A percentile compares a stretch with the other conserved stretches of the same genome.
Evolutionary conservation across 176 grass and related monocot species (phyloP).

Genomic region (Hordeum marinum): DNA sequence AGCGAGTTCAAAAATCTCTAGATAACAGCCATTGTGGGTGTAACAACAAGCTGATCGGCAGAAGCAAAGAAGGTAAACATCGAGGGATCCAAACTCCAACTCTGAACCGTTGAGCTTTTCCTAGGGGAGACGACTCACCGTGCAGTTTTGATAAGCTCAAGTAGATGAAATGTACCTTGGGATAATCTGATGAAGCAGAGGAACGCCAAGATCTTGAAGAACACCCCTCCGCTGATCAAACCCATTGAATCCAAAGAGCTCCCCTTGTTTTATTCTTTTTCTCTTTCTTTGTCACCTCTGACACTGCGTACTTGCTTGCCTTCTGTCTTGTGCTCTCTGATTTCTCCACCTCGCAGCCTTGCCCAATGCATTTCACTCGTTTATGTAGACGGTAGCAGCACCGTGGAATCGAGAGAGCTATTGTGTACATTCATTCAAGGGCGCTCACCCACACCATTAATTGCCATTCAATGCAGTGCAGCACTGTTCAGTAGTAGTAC

Average conservation of each 20-base stretch:
- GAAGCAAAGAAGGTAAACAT: constrained; percentile 8
- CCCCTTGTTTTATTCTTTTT: background rate
- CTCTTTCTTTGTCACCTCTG: constrained; percentile 18
- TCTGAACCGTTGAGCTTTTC: background rate
- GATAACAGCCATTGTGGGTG: constrained; percentile 1
- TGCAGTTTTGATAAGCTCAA: constrained; percentile 6
- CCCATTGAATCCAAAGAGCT: constrained; percentile 32
- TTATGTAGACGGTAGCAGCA: constrained; percentile 35
- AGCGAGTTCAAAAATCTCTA: constrained; percentile 5
- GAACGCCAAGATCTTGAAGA: constrained; percentile 41
- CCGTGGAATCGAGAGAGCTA: background rate
- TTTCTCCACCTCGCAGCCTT: constrained; percentile 7
- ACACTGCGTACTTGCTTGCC: background rate
- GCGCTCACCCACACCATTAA: constrained; percentile 36
- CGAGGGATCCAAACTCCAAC: background rate
- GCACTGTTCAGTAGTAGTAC: constrained; percentile 6
- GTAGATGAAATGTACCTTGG: constrained; percentile 32
- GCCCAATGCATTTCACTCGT: constrained; percentile 17
- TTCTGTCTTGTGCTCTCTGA: constrained; percentile 20
- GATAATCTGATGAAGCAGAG: constrained; percentile 53
- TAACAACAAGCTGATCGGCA: background rate
- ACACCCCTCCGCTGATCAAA: constrained; percentile 30
- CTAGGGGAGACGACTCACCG: background rate
- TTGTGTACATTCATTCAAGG: constrained; percentile 16
- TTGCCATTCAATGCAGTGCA: constrained; percentile 33